Evolutionary conservation across 495 filamentous ascomycete genomes (phyloP), one percentile per base, ranked within the genome.

Genomic region (Penicillium crystallinum): DNA sequence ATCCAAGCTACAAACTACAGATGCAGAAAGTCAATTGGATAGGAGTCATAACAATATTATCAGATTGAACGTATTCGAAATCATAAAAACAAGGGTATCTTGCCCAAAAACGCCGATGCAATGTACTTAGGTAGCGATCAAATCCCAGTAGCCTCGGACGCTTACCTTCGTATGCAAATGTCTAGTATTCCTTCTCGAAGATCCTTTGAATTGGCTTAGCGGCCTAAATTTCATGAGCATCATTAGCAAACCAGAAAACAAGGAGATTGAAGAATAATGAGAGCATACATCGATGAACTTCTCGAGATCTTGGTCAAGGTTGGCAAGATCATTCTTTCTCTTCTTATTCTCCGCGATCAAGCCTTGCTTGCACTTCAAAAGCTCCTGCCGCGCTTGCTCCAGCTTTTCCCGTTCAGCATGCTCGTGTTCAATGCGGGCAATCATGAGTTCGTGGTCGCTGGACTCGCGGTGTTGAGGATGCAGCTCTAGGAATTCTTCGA

Each of bases 261-360:
- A 11, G 15, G 22, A 11, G 22, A 5, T 37, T 27, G 18, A 4
- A n/a, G 21, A 30, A 9, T 31, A 6, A 21, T 0, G 3, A 47
- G 36, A 21, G 61, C 68, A 36, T 68, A 76, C 70, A 62, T 91
- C 89, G 56, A 96, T 89, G 61, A 95, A 96, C 61, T 89, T 88
- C 72, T 96, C 91, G 56, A 96, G 72, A 64, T 95, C 87, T 69
- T 87, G 84, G 60, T 96, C 91, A 31, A 97, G 74, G 56, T 84
- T 95, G 30, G 85, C 88, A 22, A 98, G 72, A 64, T 98, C 90
- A 48, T 97, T 91, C 67, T 93, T 92, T 44, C 91, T 78, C 72
- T 90, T 95, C 75, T 96, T 95, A 61, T 96, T 97, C 61, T 97
- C 91, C 6, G 88, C 85, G 49, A 95, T 95, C 49, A 98, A 75